Conservation (phyloP, 306 rosid genomes). For the Mimosa pudica region DNA sequence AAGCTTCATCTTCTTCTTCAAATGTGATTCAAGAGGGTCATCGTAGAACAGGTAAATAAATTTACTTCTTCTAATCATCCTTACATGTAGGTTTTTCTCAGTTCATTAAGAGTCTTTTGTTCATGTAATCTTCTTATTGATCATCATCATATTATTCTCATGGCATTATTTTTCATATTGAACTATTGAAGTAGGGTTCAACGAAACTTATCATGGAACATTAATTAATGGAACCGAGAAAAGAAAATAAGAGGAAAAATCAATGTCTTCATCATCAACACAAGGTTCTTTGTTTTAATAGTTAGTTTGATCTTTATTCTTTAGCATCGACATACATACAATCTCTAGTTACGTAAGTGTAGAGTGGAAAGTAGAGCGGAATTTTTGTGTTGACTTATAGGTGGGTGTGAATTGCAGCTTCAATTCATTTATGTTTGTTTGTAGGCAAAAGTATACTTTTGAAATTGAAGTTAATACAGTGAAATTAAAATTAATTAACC, state of each 20-base stretch:
- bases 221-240: background rate
- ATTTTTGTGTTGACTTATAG: constrained; percentile 20
- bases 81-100: background rate
- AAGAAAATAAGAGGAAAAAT: background rate
- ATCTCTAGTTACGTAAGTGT: background rate
- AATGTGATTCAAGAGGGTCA: background rate
- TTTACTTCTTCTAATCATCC: background rate
- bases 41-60: constrained; percentile 1
- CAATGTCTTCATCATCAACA: background rate
- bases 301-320: no score
- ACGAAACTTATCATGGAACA: background rate
- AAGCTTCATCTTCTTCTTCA: background rate
- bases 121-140: background rate
- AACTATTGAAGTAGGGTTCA: background rate
- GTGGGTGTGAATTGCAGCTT: constrained; percentile 15
- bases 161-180: background rate
- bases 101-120: background rate
- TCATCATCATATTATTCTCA: background rate
- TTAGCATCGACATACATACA: no score
- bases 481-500: no score
- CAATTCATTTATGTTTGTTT: no score
- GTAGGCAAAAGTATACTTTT: no score
- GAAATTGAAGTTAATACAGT: no score
- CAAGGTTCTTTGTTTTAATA: background rate
- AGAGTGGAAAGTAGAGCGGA: background rate